phyloP scores from a whole-genome alignment of 805 yeast genomes.

The Yamadazyma takamatsuzukensis region DNA sequence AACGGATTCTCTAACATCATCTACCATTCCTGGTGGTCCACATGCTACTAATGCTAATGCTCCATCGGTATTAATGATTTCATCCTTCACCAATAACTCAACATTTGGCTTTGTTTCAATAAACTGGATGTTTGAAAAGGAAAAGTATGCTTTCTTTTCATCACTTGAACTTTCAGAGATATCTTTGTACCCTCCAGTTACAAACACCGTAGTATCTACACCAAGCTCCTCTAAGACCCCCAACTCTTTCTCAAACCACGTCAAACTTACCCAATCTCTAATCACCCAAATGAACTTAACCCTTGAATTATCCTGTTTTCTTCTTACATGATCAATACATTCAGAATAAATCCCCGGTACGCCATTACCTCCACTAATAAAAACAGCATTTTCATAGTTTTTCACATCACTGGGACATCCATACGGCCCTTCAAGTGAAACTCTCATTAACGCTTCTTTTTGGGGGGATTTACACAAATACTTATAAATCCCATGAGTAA shows the following conservation, averaged over 20 bases:
- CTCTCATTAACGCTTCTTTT: conserved; percentile 16
- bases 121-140: too few species aligned
- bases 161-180: conserved; percentile 16
- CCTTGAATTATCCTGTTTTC: conserved; percentile 16
- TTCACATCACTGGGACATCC: conserved; percentile 48
- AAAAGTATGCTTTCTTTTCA: conserved; percentile 4
- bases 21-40: conserved; percentile 61
- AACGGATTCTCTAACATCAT: conserved; percentile 48
- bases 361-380: conserved; percentile 75
- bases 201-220: conserved; percentile 9
- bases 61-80: conserved; percentile 34
- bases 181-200: conserved; percentile 7
- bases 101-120: conserved; percentile 53
- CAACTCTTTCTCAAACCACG: neutral
- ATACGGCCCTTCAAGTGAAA: conserved; percentile 58
- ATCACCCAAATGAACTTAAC: conserved; percentile 35
- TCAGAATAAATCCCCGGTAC: conserved; percentile 53
- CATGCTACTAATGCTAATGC: conserved; percentile 56
- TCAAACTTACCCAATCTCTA: neutral
- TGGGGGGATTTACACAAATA: conserved; percentile 19
- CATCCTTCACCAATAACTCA: conserved; percentile 31
- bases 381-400: conserved; percentile 49
- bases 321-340: conserved; percentile 20
- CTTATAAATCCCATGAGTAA: conserved; percentile 34
- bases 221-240: conserved; percentile 9